phyloP scores from a whole-genome alignment of 495 filamentous ascomycete species.

The Cercophora samala region DNA sequence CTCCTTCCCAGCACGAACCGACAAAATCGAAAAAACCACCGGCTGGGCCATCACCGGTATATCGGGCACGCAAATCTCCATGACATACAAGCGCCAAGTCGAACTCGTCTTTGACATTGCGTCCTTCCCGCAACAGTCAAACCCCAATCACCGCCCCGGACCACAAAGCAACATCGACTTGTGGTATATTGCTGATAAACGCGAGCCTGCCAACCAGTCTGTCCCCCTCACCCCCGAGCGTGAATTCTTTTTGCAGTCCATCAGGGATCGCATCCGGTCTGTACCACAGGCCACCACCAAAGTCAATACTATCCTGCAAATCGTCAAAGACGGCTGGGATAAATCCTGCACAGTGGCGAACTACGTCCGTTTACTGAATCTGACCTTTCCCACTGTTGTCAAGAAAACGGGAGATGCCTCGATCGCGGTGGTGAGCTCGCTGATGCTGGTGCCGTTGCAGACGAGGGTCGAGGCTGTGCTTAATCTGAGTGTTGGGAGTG shows the following conservation, averaged over 20 bases:
- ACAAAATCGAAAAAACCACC: constrained; percentile 61
- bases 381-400: constrained; percentile 48
- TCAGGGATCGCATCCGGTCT: constrained; percentile 55
- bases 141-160: constrained; percentile 23
- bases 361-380: constrained; percentile 53
- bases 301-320: constrained; percentile 52
- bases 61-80: constrained; percentile 58
- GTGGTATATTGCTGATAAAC: constrained; percentile 53
- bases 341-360: constrained; percentile 50
- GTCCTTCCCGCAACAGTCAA: constrained; percentile 46
- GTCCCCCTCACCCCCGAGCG: constrained; percentile 50
- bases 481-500: constrained; percentile 19
- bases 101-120: constrained; percentile 70
- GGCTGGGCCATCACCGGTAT: constrained; percentile 78
- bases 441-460: constrained; percentile 56
- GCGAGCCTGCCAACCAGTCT: constrained; percentile 40
- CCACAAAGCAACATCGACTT: constrained; percentile 38
- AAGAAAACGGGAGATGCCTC: constrained; percentile 54
- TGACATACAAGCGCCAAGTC: constrained; percentile 76
- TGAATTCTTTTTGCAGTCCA: constrained; percentile 68
- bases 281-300: constrained; percentile 47
- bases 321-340: constrained; percentile 60
- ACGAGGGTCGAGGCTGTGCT: constrained; percentile 60
- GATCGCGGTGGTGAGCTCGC: constrained; percentile 47
- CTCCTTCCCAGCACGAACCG: constrained; percentile 55